Evolutionary conservation across 2,329 filamentous ascomycete species (phyloP).

Genomic region (Cladosporium sp.): DNA sequence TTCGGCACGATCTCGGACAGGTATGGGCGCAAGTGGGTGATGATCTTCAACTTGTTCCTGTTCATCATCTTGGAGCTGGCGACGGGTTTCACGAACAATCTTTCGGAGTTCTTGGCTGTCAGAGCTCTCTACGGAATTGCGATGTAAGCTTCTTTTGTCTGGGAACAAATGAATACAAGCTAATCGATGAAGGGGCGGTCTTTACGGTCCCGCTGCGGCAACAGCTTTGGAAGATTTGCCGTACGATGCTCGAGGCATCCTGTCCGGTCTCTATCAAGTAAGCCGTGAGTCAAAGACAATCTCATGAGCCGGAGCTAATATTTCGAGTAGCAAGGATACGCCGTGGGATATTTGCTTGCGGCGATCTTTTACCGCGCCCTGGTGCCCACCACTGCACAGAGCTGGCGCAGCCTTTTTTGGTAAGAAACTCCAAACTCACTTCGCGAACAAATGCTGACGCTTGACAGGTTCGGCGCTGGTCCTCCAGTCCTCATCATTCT

Average conservation of each 20-base stretch:
- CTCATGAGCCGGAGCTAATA: background rate
- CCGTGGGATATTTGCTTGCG: slow-evolving; percentile 32
- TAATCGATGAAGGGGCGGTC: slow-evolving; percentile 23
- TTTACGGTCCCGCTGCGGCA: slow-evolving; percentile 28
- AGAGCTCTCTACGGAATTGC: slow-evolving; percentile 33
- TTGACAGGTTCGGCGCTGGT: slow-evolving; percentile 28
- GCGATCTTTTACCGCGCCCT: slow-evolving; percentile 32
- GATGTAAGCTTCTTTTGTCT: slow-evolving; percentile 16
- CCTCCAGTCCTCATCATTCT: slow-evolving; percentile 32
- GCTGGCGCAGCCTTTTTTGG: slow-evolving; percentile 33
- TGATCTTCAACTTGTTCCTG: slow-evolving; percentile 31
- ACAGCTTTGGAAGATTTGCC: slow-evolving; percentile 37
- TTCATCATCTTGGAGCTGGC: slow-evolving; percentile 34
- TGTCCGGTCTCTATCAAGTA: slow-evolving; percentile 28
- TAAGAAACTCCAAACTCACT: background rate
- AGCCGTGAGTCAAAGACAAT: background rate
- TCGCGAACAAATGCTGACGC: too few species aligned
- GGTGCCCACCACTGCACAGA: slow-evolving; percentile 29
- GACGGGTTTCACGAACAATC: slow-evolving; percentile 32
- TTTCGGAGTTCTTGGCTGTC: slow-evolving; percentile 32
- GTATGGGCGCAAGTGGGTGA: slow-evolving; percentile 31
- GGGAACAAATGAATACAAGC: background rate
- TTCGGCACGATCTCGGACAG: slow-evolving; percentile 26
- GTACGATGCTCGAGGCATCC: slow-evolving; percentile 33
- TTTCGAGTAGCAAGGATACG: slow-evolving; percentile 30